Percentiles rank a stretch among this genome's conserved stretches.
phyloP scores from a whole-genome alignment of 2,329 filamentous ascomycete genomes.

The Monosporascus sp. region DNA sequence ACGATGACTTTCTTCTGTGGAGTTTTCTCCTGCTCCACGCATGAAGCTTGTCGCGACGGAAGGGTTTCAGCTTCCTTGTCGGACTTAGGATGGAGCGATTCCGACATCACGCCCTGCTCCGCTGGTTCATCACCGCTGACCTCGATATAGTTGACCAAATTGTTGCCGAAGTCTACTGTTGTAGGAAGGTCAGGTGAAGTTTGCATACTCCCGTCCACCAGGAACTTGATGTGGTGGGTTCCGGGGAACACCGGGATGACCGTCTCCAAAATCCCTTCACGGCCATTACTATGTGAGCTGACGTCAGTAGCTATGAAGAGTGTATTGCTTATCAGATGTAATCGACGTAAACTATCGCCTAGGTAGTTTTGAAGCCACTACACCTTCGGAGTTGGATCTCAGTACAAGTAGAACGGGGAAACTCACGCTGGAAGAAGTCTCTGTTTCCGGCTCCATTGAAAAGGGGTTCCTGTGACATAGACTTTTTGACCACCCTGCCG shows the following conservation, averaged over 20 bases:
- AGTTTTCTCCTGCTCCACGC: slow-evolving; percentile 39
- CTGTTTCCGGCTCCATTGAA: slow-evolving; percentile 95
- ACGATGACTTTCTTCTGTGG: slow-evolving; percentile 51
- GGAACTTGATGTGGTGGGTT: slow-evolving; percentile 93
- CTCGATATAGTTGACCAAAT: slow-evolving; percentile 97
- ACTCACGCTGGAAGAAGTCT: slow-evolving; percentile 80
- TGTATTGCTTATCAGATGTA: neutral
- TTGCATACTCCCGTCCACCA: slow-evolving; percentile 90
- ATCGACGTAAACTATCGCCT: neutral
- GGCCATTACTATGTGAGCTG: slow-evolving; percentile 39
- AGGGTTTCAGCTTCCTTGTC: slow-evolving; percentile 24
- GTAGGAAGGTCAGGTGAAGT: slow-evolving; percentile 84
- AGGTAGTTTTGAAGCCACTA: neutral
- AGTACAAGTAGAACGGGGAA: slow-evolving; percentile 3
- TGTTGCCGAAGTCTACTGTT: slow-evolving; percentile 96
- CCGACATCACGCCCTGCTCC: slow-evolving; percentile 23
- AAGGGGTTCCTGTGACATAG: slow-evolving; percentile 96
- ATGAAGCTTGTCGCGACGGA: slow-evolving; percentile 28
- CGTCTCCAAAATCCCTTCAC: slow-evolving; percentile 64
- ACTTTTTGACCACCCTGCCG: slow-evolving; percentile 76
- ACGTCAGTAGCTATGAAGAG: slow-evolving; percentile 8
- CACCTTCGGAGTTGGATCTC: slow-evolving; percentile 11
- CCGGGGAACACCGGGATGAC: slow-evolving; percentile 82
- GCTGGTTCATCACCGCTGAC: slow-evolving; percentile 55
- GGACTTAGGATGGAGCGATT: slow-evolving; percentile 21